Conservation (phyloP, 106 monocot species). For the Dendrobium officinale region DNA sequence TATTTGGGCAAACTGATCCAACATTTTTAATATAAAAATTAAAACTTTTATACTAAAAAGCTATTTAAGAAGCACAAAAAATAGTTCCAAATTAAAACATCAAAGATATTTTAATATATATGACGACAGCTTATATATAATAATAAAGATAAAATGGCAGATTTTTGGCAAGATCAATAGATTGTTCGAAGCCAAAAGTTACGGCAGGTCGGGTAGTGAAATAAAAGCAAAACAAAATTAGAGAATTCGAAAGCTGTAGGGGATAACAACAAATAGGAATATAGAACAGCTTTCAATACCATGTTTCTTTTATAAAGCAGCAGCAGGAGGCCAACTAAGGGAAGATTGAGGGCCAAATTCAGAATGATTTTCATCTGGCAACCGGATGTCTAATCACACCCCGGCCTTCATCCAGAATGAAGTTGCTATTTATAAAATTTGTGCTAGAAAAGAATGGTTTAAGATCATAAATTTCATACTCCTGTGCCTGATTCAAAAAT, state of each 20-base stretch:
- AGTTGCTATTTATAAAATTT: constrained; percentile 60
- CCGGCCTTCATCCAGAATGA: constrained; percentile 56
- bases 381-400: constrained; percentile 73
- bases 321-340: too few relatives aligned
- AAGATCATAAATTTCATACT: constrained; percentile 90
- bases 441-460: constrained; percentile 73
- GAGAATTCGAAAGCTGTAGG: not conserved
- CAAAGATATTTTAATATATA: not conserved
- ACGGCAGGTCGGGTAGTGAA: not conserved
- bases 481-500: constrained; percentile 58
- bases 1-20: too few relatives aligned
- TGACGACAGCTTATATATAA: not conserved
- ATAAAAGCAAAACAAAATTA: not conserved
- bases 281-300: too few relatives aligned
- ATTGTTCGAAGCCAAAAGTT: not conserved
- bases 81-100: not conserved
- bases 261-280: not conserved
- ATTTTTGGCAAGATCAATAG: not conserved
- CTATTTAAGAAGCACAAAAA: too few relatives aligned
- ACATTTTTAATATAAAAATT: too few relatives aligned
- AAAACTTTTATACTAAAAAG: too few relatives aligned
- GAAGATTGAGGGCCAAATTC: not conserved
- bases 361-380: constrained; percentile 23
- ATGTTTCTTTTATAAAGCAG: not conserved
- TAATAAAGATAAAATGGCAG: not conserved